Percentiles rank a stretch among this genome's conserved stretches.
Conservation (phyloP, 768 basidiomycete species). For the Boletus sp. region DNA sequence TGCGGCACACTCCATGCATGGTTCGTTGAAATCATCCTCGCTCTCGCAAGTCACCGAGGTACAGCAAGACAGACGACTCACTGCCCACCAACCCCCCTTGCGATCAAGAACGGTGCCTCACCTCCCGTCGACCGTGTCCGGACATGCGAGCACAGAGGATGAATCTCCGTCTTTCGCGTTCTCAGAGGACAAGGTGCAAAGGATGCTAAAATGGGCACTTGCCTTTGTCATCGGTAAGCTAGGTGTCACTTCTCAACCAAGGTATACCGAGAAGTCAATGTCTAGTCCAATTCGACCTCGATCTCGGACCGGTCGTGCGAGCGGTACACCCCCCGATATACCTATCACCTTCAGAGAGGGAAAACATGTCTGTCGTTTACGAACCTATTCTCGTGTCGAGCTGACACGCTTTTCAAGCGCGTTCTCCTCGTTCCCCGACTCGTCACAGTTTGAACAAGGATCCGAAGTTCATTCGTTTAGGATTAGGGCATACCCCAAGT, state of each 20-base stretch:
- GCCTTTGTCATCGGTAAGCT: conserved; percentile 63
- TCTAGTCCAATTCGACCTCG: conserved; percentile 85
- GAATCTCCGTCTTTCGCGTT: conserved; percentile 47
- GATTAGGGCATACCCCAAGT: conserved; percentile 52
- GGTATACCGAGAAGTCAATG: neutral
- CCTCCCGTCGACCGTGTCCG: conserved; percentile 32
- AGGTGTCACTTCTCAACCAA: neutral
- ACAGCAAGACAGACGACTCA: conserved; percentile 11
- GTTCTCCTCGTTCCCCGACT: conserved; percentile 92
- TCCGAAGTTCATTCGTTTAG: conserved; percentile 85
- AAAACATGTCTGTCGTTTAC: conserved; percentile 65
- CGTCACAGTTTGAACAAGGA: conserved; percentile 80
- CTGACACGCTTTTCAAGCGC: conserved; percentile 49
- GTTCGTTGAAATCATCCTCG: conserved; percentile 35
- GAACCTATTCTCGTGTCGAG: neutral
- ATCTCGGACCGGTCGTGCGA: conserved; percentile 77
- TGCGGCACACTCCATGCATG: neutral
- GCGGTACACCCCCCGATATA: conserved; percentile 66
- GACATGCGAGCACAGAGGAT: conserved; percentile 34
- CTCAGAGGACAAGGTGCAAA: conserved; percentile 43
- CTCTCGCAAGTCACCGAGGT: conserved; percentile 29
- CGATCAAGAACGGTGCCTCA: conserved; percentile 50
- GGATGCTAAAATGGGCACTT: conserved; percentile 65
- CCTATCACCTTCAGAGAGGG: conserved; percentile 63
- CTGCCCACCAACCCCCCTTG: conserved; percentile 29